These are phyloP conservation scores for Nicotiana knightiana DNA, from an alignment of 257 asterid species.

Conservation along the genomic window DNA sequence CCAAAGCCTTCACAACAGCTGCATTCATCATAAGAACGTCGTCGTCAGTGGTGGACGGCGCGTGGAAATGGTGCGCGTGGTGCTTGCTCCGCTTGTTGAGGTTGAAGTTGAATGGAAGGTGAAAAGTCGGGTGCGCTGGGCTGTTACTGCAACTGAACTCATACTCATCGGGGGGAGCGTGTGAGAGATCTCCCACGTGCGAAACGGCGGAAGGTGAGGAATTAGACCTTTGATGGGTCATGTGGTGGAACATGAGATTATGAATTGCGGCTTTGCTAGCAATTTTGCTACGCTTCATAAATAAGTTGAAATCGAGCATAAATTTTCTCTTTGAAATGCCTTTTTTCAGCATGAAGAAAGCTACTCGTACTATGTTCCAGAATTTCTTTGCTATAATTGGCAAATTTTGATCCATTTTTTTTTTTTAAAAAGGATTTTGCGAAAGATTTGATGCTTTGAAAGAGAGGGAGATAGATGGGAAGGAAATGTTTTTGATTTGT, in stretches of 20 bases:
- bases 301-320: constrained; percentile 47
- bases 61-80: constrained; percentile 15
- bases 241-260: constrained; percentile 65
- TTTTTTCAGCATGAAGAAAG: constrained; percentile 62
- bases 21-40: constrained; percentile 24
- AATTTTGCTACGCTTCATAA: constrained; percentile 74
- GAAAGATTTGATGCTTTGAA: background rate
- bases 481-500: constrained; percentile 11
- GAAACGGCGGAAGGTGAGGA: constrained; percentile 12
- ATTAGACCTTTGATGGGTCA: constrained; percentile 14
- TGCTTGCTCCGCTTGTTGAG: constrained; percentile 39
- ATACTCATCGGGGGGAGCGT: constrained; percentile 32
- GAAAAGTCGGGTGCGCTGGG: constrained; percentile 41
- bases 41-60: constrained; percentile 22
- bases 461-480: constrained; percentile 3
- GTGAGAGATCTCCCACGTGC: background rate
- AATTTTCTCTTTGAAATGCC: constrained; percentile 63
- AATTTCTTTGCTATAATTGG: constrained; percentile 64
- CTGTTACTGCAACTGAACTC: constrained; percentile 85
- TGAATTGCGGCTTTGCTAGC: constrained; percentile 75
- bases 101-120: constrained; percentile 39
- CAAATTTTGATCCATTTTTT: constrained; percentile 66
- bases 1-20: constrained; percentile 30
- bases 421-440: background rate
- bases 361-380: constrained; percentile 52